phyloP scores from a whole-genome alignment of 176 grass and related monocot species.

The Lolium perenne region DNA sequence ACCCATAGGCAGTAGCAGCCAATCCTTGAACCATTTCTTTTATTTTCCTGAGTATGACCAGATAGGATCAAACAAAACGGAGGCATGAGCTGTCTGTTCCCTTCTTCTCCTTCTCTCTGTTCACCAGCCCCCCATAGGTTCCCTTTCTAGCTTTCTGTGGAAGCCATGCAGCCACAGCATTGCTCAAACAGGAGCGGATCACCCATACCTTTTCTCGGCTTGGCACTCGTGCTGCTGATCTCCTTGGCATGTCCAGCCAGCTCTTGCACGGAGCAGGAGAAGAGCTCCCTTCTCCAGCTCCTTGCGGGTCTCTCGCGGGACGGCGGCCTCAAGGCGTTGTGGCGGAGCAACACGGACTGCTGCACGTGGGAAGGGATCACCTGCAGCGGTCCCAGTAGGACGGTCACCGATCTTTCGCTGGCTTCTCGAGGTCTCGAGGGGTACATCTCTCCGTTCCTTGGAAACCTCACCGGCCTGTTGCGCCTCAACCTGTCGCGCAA shows the following conservation, averaged over 20 bases:
- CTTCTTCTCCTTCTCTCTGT: constrained; percentile 3
- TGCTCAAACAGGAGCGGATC: background rate
- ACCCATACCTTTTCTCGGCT: background rate
- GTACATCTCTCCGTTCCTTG: constrained; percentile 44
- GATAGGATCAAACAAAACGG: constrained; percentile 9
- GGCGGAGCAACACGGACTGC: constrained; percentile 46
- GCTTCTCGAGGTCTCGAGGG: constrained; percentile 47
- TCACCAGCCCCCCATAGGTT: background rate
- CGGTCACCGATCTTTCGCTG: constrained; percentile 38
- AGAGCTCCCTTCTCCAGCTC: constrained; percentile 46
- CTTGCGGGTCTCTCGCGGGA: constrained; percentile 33
- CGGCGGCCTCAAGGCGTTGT: constrained; percentile 2
- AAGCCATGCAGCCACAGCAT: background rate
- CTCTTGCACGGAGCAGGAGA: constrained; percentile 48
- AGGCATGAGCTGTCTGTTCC: background rate
- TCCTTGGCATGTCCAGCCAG: constrained; percentile 23
- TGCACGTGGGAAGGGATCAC: constrained; percentile 56
- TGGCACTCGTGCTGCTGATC: constrained; percentile 36
- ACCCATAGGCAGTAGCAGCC: background rate
- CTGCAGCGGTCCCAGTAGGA: constrained; percentile 15
- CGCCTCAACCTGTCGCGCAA: constrained; percentile 56
- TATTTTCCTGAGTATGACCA: background rate
- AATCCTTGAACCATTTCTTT: constrained; percentile 7
- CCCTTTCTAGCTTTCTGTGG: background rate
- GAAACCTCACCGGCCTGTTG: constrained; percentile 49